Evolutionary conservation across 1,284 basidiomycete genomes (phyloP), one percentile per base, ranked within the genome.

Genomic region (Sphaerobolus stellatus): DNA sequence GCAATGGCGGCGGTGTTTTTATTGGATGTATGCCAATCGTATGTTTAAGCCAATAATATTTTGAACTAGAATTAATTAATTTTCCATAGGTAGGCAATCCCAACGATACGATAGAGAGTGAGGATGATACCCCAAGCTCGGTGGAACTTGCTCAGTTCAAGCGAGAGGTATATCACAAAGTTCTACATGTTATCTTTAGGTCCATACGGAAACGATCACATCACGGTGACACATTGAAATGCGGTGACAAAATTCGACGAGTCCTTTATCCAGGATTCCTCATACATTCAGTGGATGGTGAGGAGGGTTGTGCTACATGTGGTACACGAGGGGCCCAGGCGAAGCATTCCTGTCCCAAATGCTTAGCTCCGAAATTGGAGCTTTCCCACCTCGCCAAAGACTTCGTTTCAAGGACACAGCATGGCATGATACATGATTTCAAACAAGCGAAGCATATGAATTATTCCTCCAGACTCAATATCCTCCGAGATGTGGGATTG

Each of bases 1-100:
- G 68, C 1, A 70, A 70, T 53, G 67, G 68, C 8, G 67, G 68
- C n/a, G 62, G 64, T 5, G 43, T 65, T n/a, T 48, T 69, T 1
- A 25, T 66, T 1, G 65, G 62, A 9, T 67, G 65, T 53, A 65
- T 70, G 59, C 63, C 62, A 9, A 62, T 11, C 11, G 41, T 43
- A 64, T 48, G 68, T 69, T 47, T 38, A 18, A 30, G n/a, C 22
- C 7, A 7, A n/a, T n/a, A n/a, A n/a, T n/a, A n/a, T n/a, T n/a
- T n/a, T n/a, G n/a, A n/a, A n/a, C n/a, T n/a, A n/a, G n/a, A 38
- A 38, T 38, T 38, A 38, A 7, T 7, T 28, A 24, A 46, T 22
- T 48, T 41, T 5, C 2, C 41, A 45, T n/a, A 50, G 29, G 20
- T 45, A 59, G 44, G 53, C 53, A 57, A 68, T 58, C 64, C 66